Evolutionary conservation across 2,329 filamentous ascomycete species (phyloP), one percentile per base, ranked within the genome.

Genomic region (Chlorencoelia australis): DNA sequence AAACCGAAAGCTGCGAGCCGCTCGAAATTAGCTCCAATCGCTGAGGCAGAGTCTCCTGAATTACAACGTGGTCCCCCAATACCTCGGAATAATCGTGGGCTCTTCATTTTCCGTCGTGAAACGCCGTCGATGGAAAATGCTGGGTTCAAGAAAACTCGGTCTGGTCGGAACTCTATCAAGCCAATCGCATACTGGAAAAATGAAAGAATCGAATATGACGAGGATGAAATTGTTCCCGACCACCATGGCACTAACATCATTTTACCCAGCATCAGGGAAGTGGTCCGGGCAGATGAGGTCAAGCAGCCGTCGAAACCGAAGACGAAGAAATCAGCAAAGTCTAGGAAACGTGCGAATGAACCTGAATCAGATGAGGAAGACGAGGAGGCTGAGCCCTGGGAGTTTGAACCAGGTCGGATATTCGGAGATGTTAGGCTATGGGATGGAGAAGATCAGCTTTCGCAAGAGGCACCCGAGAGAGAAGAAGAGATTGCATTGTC

Each of bases 101-200:
- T 69, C 3, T 64, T 67, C 43, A 68, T 70, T 32, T 57, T 70
- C 30, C 65, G 67, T 41, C 61, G 65, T 30, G 67, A 71, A 49
- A 63, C 60, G 9, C 65, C 68, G 13, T 5, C 16, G n/a, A 37
- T 41, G 26, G 43, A 46, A 37, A 47, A 44, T 3, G 29, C 39
- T 17, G 48, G 47, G 2, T 54, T 73, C 43, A 66, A 67, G 19
- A 71, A 68, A 29, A 83, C 79, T 33, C 78, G 86, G 36, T 89
- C 81, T 9, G 88, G 86, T 2, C 75, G 91, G 39, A 74, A 76
- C 35, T 85, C 83, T 7, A 79, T 85, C 43, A 75, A 75, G 42
- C 91, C 88, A 1, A 62, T 95, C 21, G 76, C 84, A 17, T 94
- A 73, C 56, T 96, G 89, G 89, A 78, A 78, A 50, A 87, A 87